Evolutionary conservation across 768 basidiomycete genomes (phyloP).

Genomic region (Gelatoporia subvermispora): DNA sequence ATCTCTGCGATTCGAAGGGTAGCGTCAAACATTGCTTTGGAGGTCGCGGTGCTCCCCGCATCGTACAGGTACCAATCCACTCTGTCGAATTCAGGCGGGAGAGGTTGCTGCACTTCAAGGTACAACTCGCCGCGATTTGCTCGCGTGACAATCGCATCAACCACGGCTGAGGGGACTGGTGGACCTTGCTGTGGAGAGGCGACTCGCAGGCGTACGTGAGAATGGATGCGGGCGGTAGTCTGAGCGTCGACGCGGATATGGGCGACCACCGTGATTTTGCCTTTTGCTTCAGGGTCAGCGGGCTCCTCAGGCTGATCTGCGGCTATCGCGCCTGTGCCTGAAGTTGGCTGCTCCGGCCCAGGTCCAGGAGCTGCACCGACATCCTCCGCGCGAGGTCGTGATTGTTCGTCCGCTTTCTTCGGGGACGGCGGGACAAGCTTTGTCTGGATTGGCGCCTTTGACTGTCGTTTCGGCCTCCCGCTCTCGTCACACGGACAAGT

Average conservation of each 20-base stretch:
- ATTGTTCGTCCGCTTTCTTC: conserved; percentile 15
- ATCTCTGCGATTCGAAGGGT: conserved; percentile 42
- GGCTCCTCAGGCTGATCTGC: not conserved
- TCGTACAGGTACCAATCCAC: conserved; percentile 67
- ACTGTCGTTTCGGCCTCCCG: conserved; percentile 45
- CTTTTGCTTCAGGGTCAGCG: not conserved
- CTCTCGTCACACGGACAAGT: conserved; percentile 64
- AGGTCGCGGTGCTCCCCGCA: conserved; percentile 59
- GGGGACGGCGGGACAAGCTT: conserved; percentile 26
- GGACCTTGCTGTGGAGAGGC: conserved; percentile 45
- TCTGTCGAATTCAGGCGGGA: conserved; percentile 52
- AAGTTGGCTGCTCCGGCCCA: not conserved
- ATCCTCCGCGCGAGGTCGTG: too few relatives aligned
- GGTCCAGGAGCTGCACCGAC: too few relatives aligned
- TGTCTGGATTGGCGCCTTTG: conserved; percentile 38
- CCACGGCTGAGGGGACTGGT: conserved; percentile 26
- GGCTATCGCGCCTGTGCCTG: too few relatives aligned
- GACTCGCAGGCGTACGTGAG: conserved; percentile 59
- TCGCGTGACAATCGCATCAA: conserved; percentile 59
- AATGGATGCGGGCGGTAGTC: conserved; percentile 51
- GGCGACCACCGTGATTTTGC: conserved; percentile 33
- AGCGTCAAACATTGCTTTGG: conserved; percentile 63
- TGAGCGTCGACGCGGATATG: conserved; percentile 51
- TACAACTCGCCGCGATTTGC: conserved; percentile 49
- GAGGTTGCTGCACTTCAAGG: conserved; percentile 49